Evolutionary conservation across 1,284 basidiomycete species (phyloP), one percentile per base, ranked within the genome.

Genomic region (Entoloma clypeatum): DNA sequence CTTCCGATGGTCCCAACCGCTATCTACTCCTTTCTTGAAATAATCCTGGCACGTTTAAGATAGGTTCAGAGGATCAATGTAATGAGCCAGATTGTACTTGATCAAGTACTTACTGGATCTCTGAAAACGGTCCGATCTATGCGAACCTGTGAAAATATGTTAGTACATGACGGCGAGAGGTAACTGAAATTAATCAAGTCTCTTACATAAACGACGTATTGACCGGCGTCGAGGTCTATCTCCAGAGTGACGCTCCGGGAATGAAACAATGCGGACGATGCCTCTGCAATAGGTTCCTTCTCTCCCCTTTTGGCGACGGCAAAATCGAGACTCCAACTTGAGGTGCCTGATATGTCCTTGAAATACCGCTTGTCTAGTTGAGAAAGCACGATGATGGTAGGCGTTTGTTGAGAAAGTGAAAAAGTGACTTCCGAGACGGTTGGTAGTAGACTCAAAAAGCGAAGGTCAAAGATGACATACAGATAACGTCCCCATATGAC

Each of bases 161-260:
- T 17, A n/a, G 11, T 13, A 19, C 30, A 23, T 30, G 9, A 22
- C 19, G 17, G 14, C 5, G 11, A 45, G 4, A n/a, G 11, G 6
- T 13, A 8, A 29, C 21, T 17, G 14, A 7, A 27, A 6, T 19
- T 24, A 5, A 14, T n/a, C 25, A 8, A 23, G 17, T 32, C 7
- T 47, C 70, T 50, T 26, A 75, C 76, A 56, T 78, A 74, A 17
- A 76, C 67, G 24, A 75, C 63, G 51, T 77, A 79, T 23, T 74
- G 71, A 7, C 76, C 76, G 1, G 61, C 61, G 23, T 74, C 67
- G 5, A 79, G 57, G 17, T 72, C 52, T 10, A 67, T 50, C 43
- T 74, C 72, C 7, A 72, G 37, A 39, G 70, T 74, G 6, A 71
- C 67, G 49, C 71, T 74, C 19, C 75, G 60, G 4, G 62, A 49